phyloP scores from a whole-genome alignment of 2,329 filamentous ascomycete species.

The Penicillium freii region DNA sequence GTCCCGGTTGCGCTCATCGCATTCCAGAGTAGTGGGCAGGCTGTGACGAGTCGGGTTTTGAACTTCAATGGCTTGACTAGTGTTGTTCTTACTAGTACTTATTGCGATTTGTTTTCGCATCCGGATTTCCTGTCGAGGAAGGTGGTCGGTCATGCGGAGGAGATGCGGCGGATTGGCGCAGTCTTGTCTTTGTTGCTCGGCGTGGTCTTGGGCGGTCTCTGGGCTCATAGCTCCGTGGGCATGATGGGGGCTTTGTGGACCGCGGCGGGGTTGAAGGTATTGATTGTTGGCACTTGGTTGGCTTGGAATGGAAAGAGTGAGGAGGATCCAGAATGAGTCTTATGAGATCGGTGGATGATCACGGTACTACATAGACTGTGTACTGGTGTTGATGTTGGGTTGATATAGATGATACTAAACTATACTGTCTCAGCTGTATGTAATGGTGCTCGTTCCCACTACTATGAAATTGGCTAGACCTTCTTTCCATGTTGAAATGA shows the following conservation, averaged over 20 bases:
- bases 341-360: no score
- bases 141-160: slow-evolving; percentile 48
- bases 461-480: not conserved
- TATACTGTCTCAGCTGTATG: not conserved
- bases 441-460: not conserved
- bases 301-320: slow-evolving; percentile 55
- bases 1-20: slow-evolving; percentile 68
- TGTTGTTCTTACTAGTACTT: slow-evolving; percentile 77
- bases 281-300: slow-evolving; percentile 59
- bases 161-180: slow-evolving; percentile 53
- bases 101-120: slow-evolving; percentile 76
- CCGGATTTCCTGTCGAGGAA: slow-evolving; percentile 47
- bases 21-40: slow-evolving; percentile 76
- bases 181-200: slow-evolving; percentile 54
- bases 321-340: not conserved
- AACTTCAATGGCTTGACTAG: slow-evolving; percentile 70
- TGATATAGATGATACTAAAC: not conserved
- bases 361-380: not conserved
- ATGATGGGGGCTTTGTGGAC: slow-evolving; percentile 59
- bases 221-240: slow-evolving; percentile 52
- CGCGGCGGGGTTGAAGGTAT: slow-evolving; percentile 56
- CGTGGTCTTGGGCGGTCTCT: slow-evolving; percentile 55
- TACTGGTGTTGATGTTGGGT: not conserved
- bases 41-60: slow-evolving; percentile 69
- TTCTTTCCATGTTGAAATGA: not conserved